Conservation (phyloP, 768 basidiomycete species). For the Rhodocollybia butyracea region DNA sequence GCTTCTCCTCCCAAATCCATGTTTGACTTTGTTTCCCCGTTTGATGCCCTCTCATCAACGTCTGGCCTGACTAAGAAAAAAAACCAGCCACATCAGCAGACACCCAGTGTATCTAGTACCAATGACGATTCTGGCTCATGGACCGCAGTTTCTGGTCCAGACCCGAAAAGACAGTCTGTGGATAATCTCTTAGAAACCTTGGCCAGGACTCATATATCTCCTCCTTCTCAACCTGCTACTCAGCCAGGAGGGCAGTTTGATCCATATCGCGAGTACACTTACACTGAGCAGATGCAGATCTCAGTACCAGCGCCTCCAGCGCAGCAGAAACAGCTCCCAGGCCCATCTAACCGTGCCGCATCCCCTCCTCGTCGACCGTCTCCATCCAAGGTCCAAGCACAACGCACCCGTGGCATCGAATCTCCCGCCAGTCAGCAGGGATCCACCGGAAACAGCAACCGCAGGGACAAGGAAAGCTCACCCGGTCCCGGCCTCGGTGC, state of each 20-base stretch:
- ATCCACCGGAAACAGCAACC: slow-evolving; percentile 20
- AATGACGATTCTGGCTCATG: slow-evolving; percentile 59
- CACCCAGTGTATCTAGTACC: slow-evolving; percentile 37
- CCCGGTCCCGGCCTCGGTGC: slow-evolving; percentile 52
- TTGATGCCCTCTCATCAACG: slow-evolving; percentile 70
- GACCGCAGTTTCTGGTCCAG: slow-evolving; percentile 49
- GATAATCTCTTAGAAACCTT: slow-evolving; percentile 79
- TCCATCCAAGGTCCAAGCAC: slow-evolving; percentile 58
- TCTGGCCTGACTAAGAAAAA: slow-evolving; percentile 61
- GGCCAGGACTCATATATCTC: slow-evolving; percentile 41
- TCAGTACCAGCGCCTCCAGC: slow-evolving; percentile 60
- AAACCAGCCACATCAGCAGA: slow-evolving; percentile 41
- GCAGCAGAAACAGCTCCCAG: slow-evolving; percentile 47
- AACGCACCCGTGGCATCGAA: slow-evolving; percentile 48
- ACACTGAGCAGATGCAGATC: slow-evolving; percentile 28
- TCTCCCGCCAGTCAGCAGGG: slow-evolving; percentile 45
- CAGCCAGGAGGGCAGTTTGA: slow-evolving; percentile 25
- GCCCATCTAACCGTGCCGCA: slow-evolving; percentile 35
- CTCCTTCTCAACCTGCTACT: slow-evolving; percentile 10
- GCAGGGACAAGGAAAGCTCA: slow-evolving; percentile 70
- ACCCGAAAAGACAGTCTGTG: slow-evolving; percentile 80
- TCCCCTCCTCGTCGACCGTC: slow-evolving; percentile 55
- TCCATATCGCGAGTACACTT: slow-evolving; percentile 1
- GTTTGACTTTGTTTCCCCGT: slow-evolving; percentile 84
- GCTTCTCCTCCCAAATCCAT: slow-evolving; percentile 75